phyloP scores from a whole-genome alignment of 208 protist genomes.

The Leishmania martiniquensis region DNA sequence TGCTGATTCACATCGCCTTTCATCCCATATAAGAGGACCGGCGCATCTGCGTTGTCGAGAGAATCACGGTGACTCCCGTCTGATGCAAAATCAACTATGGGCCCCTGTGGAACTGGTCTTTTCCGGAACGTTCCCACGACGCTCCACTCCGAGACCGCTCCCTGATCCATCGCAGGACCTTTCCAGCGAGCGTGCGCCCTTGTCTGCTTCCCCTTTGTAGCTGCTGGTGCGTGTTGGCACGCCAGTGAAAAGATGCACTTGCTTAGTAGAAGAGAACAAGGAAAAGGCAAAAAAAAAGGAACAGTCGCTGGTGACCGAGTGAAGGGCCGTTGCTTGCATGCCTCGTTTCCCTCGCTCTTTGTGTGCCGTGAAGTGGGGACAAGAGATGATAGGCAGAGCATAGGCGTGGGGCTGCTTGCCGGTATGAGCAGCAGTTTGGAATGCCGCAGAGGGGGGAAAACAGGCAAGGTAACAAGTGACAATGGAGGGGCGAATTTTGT shows the following conservation, averaged over 20 bases:
- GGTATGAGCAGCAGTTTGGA: background rate
- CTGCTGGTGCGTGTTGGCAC: background rate
- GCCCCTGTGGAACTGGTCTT: conserved; percentile 37
- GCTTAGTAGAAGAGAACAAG: background rate
- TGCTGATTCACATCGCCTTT: conserved; percentile 25
- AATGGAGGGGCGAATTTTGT: background rate
- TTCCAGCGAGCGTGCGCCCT: background rate
- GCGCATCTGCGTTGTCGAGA: conserved; percentile 21
- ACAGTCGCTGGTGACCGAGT: background rate
- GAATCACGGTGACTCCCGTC: conserved; percentile 17
- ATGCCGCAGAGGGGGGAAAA: background rate
- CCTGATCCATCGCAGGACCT: conserved; percentile 18
- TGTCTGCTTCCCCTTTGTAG: background rate
- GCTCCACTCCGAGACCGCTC: conserved; percentile 34
- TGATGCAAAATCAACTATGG: conserved; percentile 37
- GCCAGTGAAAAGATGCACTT: background rate
- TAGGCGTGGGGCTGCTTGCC: background rate
- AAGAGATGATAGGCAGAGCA: background rate
- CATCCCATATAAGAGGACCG: conserved; percentile 40
- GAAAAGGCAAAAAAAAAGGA: background rate
- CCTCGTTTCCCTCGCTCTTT: background rate
- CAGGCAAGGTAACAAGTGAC: background rate
- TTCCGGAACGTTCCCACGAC: conserved; percentile 46
- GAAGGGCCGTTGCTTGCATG: background rate
- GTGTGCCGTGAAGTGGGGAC: background rate